Base-by-base conservation (phyloP, 768 basidiomycete species). In the Boletus subcaerulescens region DNA sequence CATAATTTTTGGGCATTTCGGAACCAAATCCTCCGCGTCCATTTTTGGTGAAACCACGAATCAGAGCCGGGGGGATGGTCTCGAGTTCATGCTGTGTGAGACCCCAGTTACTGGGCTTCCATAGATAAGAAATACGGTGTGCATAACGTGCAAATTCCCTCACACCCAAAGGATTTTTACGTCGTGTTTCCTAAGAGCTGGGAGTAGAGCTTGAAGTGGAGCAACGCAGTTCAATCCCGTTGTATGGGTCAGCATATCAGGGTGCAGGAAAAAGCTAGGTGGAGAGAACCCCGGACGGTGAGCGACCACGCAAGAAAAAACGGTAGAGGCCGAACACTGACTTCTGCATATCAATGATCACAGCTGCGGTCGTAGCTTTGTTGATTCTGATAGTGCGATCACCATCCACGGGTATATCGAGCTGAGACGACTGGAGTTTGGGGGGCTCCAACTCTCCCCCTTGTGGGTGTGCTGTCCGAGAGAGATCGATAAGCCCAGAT, bases 321-420 rank as follows among this genome's bases (percentile, higher is more conserved):
- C 10, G 32, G 20, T 18, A n/a, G 8, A 31, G 45, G 44, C 24
- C n/a, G 33, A 36, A 17, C n/a, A 58, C 76, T 55, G 62, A 86
- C 86, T 87, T 88, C 65, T 87, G 86, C 87, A 88, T 87, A 62
- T 87, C 86, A 48, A 87, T 77, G 18, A 87, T 74, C n/a, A 86
- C 79, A 50, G 82, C 67, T 11, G 85, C 86, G 17, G 76, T 80
- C 45, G 73, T 68, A 31, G 76, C 69, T 33, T 73, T 76, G 60
- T 80, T 74, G 26, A 86, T 69, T 47, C 85, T 73, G 45, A 86
- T 68, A 18, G 69, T 72, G 22, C 83, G 75, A 20, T 76, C 75
- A 17, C 80, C 78, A 54, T 82, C 74, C 5, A 83, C 84, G 4
- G 73, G 67, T 35, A 88, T 74, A 35, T 88, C 85, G 12, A 77